Percentiles rank a stretch among this genome's conserved stretches.
phyloP scores from a whole-genome alignment of 768 basidiomycete genomes.

The Dacryopinax primogenitus region DNA sequence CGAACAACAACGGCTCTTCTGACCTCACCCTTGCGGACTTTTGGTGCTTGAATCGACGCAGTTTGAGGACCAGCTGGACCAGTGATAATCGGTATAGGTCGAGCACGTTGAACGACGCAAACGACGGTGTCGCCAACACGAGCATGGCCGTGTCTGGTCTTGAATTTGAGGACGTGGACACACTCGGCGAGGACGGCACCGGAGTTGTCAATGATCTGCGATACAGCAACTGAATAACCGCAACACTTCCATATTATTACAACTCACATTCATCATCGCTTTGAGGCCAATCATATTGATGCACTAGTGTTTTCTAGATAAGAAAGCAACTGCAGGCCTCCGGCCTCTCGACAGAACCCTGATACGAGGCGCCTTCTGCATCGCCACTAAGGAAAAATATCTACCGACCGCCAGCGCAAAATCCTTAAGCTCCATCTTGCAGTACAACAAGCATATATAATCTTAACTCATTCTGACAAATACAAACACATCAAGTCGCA shows the following conservation, averaged over 20 bases:
- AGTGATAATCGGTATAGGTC: conserved; percentile 55
- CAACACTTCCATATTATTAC: neutral
- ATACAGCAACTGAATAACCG: neutral
- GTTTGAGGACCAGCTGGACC: conserved; percentile 21
- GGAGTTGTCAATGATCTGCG: conserved; percentile 90
- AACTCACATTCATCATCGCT: conserved; percentile 66
- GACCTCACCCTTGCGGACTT: conserved; percentile 86
- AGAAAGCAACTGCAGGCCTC: neutral
- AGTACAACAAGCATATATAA: too few relatives aligned
- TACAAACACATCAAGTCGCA: too few relatives aligned
- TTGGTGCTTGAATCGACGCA: conserved; percentile 46
- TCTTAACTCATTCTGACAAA: too few relatives aligned
- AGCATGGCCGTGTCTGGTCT: conserved; percentile 91
- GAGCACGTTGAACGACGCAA: conserved; percentile 83
- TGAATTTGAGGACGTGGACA: conserved; percentile 90
- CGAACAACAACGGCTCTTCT: conserved; percentile 92
- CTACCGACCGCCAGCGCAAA: too few relatives aligned
- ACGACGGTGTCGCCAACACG: conserved; percentile 91
- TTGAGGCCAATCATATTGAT: conserved; percentile 85
- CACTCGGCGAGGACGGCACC: conserved; percentile 90
- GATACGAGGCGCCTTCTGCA: neutral
- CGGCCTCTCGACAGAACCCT: neutral
- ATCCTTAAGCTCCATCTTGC: too few relatives aligned
- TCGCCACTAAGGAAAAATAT: conserved; percentile 1
- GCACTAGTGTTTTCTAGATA: neutral